Evolutionary conservation across 805 yeast species (phyloP), one percentile per base, ranked within the genome.

Genomic region (Candida palmyrensis): DNA sequence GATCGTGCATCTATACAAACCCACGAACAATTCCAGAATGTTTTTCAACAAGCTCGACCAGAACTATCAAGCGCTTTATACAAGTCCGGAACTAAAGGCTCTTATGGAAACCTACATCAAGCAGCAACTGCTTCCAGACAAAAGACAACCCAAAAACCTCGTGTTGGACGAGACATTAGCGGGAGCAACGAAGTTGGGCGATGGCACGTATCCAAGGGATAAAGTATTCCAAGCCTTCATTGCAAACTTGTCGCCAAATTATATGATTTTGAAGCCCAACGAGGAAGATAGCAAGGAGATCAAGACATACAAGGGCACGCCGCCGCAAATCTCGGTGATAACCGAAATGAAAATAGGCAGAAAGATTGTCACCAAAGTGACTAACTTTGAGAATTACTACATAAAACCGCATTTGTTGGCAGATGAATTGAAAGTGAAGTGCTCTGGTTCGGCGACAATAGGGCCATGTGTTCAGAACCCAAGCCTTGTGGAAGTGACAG

Each of bases 401-500:
- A 70, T 90, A 22, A 79, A 77, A 36, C 72, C 86, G 0, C 77
- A 74, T 18, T 67, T 67, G 7, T 56, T 92, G 12, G 79, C 94
- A 2, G 77, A 75, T 19, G 82, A 77, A 27, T 57, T 90, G 41
- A 77, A 82, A 38, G 76, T 77, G 14, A 79, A 78, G 42, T 92
- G 97, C 53, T 89, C 96, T 9, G 96, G 96, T 0, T 85, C 97
- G 0, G 72, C 92, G 0, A 79, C 96, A 0, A 69, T 84, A 8
- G 81, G 80, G 0, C 77, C 74, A 18, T 73, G 76, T 26, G 62
- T 65, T 11, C 73, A 72, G 25, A 71, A 74, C 32, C 79, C 80
- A 4, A 71, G 68, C 24, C 48, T 71, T 0, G 55, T 67, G 25
- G 94, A 85, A 47, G 87, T 92, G 3, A 71, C 78, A 29, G 95